Conservation (phyloP, 2,329 filamentous ascomycete genomes). For the Pseudogymnoascus sp. region DNA sequence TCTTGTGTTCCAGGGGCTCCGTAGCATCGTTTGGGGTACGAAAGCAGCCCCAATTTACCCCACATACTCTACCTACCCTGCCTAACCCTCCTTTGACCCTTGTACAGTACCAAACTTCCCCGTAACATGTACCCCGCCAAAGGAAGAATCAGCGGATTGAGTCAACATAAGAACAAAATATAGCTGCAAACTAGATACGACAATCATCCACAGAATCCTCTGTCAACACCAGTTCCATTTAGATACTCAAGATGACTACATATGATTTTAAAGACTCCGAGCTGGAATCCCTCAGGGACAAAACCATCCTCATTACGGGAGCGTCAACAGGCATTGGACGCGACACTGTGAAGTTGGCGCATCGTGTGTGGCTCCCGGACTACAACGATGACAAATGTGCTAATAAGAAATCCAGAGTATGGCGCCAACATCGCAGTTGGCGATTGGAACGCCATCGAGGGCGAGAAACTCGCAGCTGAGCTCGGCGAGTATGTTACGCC, state of each 20-base stretch:
- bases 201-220: no score
- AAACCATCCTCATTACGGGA: constrained; percentile 15
- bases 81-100: no score
- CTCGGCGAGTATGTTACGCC: constrained; percentile 3
- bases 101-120: no score
- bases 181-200: no score
- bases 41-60: no score
- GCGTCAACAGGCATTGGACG: constrained; percentile 15
- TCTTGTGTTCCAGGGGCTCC: no score
- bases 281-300: constrained; percentile 11
- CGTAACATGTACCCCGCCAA: no score
- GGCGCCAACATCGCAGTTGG: constrained; percentile 15
- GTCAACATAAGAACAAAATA: no score
- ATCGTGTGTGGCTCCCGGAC: constrained; percentile 8
- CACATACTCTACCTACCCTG: no score
- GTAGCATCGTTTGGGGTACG: no score
- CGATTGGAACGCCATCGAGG: constrained; percentile 9
- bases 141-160: no score
- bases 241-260: neutral
- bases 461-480: constrained; percentile 7
- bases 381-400: neutral
- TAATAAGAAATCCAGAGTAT: neutral
- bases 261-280: constrained; percentile 1
- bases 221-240: no score
- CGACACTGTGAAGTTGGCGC: constrained; percentile 11